Base-by-base conservation (phyloP, 106 monocot species). In the Apostasia shenzhenica region DNA sequence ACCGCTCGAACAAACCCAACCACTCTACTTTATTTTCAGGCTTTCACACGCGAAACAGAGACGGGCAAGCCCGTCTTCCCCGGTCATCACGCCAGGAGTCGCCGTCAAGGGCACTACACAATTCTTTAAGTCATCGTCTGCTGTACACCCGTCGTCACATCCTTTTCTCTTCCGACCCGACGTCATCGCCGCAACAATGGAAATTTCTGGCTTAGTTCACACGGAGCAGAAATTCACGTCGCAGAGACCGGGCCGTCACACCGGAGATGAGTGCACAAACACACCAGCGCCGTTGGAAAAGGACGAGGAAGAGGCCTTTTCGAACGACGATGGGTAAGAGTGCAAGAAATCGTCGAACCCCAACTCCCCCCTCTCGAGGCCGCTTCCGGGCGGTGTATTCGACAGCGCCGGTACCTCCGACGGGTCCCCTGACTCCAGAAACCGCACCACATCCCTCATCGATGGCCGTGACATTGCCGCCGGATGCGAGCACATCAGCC, bases 381-480 rank as follows among this genome's bases (percentile, higher is more conserved):
- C 62, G 45, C 38, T 2, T 2, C 13, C 4, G 13, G 62, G 62
- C 62, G 62, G 62, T 14, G 48, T 3, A 26, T 7, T 65, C 8
- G 65, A 37, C 6, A 65, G 47, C 48, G 47, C 65, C 48, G 14
- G 65, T 48, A 48, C 65, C 9, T 71, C 79, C 53, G 60, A 44
- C 9, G n/a, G 49, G 14, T 57, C 62, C 38, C 63, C 57, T 14
- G 74, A 59, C 7, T 75, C 78, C 40, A 85, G 41, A 44, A 63
- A 75, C 72, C 68, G 55, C 63, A 68, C 81, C 39, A 93, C 89
- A 8, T 89, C 89, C 74, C 88, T 75, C 92, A 88, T 93, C 11
- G 66, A 74, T 55, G 92, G 88, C 61, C 72, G 48, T 13, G 13
- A 39, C 1, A 3, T 51, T 2, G 72, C 51, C 1, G 43, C 5